A percentile compares a stretch with the other conserved stretches of the same genome.
These are phyloP conservation scores for Aspergillus flavus DNA, from an alignment of 2,329 filamentous ascomycete species.

Conservation along the genomic window DNA sequence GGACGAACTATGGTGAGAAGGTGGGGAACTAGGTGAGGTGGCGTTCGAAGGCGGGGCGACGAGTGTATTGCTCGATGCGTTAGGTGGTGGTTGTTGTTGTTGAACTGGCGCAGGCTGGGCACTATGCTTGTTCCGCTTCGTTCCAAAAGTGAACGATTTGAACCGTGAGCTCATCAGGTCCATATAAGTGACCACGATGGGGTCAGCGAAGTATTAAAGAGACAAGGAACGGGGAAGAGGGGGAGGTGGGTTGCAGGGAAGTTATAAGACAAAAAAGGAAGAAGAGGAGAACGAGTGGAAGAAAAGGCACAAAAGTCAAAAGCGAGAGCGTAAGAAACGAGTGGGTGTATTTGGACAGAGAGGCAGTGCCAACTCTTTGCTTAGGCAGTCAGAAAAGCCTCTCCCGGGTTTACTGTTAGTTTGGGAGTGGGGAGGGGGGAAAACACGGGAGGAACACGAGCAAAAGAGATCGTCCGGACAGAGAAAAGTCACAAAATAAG, in stretches of 20 bases:
- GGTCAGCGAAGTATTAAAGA: slow-evolving; percentile 12
- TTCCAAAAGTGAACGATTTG: slow-evolving; percentile 52
- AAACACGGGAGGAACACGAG: slow-evolving; percentile 2
- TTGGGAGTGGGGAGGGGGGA: background rate
- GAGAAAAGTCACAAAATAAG: background rate
- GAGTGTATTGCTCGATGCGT: slow-evolving; percentile 32
- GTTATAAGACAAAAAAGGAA: slow-evolving; percentile 7
- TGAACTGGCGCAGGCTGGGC: slow-evolving; percentile 33
- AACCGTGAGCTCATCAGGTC: slow-evolving; percentile 57
- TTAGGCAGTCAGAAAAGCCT: slow-evolving; percentile 3
- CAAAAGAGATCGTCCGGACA: background rate
- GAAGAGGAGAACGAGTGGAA: background rate
- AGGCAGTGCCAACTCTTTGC: slow-evolving; percentile 4
- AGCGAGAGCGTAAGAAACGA: slow-evolving; percentile 4
- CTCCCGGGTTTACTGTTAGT: background rate
- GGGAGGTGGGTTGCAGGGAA: slow-evolving; percentile 15
- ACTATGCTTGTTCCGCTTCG: slow-evolving; percentile 55
- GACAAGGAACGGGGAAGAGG: slow-evolving; percentile 14
- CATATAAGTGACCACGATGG: slow-evolving; percentile 36
- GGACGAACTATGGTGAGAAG: slow-evolving; percentile 47
- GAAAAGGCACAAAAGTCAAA: slow-evolving; percentile 8
- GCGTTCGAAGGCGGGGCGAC: slow-evolving; percentile 39
- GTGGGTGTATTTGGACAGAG: background rate
- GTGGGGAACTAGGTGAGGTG: slow-evolving; percentile 38
- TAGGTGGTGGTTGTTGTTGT: slow-evolving; percentile 30